Evolutionary conservation across 441 rosid species (phyloP).

Genomic region (Sinapis alba): DNA sequence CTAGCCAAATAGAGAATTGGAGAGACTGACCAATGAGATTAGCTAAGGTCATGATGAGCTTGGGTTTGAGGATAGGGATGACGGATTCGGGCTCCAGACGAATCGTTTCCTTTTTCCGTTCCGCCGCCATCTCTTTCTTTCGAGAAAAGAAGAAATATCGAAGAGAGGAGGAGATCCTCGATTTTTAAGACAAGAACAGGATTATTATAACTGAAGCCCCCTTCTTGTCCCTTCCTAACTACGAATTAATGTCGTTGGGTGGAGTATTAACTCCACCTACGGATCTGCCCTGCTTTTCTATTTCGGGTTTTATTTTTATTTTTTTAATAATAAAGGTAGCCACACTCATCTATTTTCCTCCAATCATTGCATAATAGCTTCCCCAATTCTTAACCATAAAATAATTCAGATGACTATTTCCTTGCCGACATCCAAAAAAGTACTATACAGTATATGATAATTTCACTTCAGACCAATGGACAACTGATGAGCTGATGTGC

Average conservation of each 20-base stretch:
- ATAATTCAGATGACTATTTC: constrained; percentile 5
- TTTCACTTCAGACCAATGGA: constrained; percentile 11
- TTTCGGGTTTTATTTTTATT: not conserved
- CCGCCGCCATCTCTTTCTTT: constrained; percentile 30
- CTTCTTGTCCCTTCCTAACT: not conserved
- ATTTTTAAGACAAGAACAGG: not conserved
- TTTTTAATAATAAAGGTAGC: not conserved
- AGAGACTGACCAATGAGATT: constrained; percentile 54
- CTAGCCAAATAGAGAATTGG: not conserved
- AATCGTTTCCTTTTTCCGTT: constrained; percentile 59
- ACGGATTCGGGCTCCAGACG: constrained; percentile 77
- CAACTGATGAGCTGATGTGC: not conserved
- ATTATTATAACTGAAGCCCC: not conserved
- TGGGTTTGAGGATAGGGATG: constrained; percentile 75
- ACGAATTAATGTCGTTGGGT: constrained; percentile 28
- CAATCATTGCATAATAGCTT: constrained; percentile 3
- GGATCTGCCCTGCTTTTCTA: constrained; percentile 13
- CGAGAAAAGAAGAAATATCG: not conserved
- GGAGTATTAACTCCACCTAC: constrained; percentile 26
- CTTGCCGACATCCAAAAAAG: constrained; percentile 31
- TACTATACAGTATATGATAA: not conserved
- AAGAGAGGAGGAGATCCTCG: not conserved
- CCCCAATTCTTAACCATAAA: not conserved
- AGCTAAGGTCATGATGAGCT: constrained; percentile 60
- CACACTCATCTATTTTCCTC: not conserved